These are phyloP conservation scores for Torrubiella hemipterigena DNA, from an alignment of 2,329 filamentous ascomycete genomes.

Conservation along the genomic window DNA sequence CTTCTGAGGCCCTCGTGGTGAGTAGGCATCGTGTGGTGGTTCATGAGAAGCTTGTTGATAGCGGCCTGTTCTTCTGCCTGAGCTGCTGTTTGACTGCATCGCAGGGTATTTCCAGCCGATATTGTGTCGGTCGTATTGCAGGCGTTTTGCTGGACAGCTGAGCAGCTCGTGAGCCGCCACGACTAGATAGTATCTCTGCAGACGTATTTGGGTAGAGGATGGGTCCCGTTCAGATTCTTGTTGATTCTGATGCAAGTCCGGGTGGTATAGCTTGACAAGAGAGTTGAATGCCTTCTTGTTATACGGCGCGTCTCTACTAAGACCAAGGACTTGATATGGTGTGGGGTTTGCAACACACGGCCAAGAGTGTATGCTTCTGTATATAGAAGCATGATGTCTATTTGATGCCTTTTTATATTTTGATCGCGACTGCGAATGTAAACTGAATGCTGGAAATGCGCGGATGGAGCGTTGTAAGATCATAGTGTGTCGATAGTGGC, in stretches of 20 bases:
- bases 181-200: constrained; percentile 9
- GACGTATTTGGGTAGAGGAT: constrained; percentile 1
- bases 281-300: constrained; percentile 8
- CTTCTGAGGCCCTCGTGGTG: constrained; percentile 7
- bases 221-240: neutral
- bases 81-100: neutral
- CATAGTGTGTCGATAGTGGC: too few relatives aligned
- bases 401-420: too few relatives aligned
- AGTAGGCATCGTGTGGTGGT: constrained; percentile 5
- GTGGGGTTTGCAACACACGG: constrained; percentile 6
- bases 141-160: constrained; percentile 5
- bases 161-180: constrained; percentile 9
- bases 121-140: constrained; percentile 7
- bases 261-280: constrained; percentile 12
- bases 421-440: too few relatives aligned
- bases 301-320: constrained; percentile 5
- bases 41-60: neutral
- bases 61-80: neutral
- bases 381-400: too few relatives aligned
- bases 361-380: too few relatives aligned
- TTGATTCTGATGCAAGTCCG: constrained; percentile 6
- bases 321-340: constrained; percentile 9
- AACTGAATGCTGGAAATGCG: too few relatives aligned
- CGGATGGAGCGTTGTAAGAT: too few relatives aligned
- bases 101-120: constrained; percentile 4